These are phyloP conservation scores for Vaccinium vitisidaea DNA, from an alignment of 148 eudicot genomes.

Conservation along the genomic window DNA sequence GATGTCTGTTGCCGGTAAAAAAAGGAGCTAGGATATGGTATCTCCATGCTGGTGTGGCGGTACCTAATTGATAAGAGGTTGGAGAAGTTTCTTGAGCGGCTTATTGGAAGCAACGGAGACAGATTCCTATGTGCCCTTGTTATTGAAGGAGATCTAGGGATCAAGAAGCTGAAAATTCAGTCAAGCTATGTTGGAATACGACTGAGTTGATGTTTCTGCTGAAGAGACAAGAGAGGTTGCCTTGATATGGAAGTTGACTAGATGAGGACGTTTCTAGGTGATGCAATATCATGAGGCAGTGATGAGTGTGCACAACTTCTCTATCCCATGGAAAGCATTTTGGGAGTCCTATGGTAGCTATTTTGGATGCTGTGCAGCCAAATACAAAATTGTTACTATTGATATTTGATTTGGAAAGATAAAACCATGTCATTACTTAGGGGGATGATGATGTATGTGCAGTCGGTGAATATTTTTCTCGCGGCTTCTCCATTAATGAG, in stretches of 20 bases:
- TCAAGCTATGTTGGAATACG: background rate
- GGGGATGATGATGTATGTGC: background rate
- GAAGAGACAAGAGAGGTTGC: background rate
- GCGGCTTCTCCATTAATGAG: background rate
- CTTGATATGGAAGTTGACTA: background rate
- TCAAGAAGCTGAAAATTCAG: background rate
- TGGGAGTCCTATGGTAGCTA: background rate
- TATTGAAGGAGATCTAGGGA: background rate
- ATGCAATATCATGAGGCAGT: background rate
- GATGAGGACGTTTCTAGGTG: background rate
- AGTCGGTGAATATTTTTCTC: background rate
- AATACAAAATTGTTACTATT: too few species aligned
- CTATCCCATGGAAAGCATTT: background rate
- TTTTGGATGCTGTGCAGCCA: background rate
- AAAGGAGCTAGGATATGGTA: background rate
- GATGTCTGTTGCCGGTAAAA: background rate
- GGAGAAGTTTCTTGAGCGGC: background rate
- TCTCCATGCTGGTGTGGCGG: background rate
- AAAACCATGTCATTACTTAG: background rate
- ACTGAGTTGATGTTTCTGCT: background rate
- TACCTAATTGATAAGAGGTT: background rate
- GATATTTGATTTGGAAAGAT: background rate
- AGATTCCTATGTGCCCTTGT: background rate
- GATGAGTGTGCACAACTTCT: background rate
- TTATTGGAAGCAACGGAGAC: background rate